Base-by-base conservation (phyloP, 441 rosid species). In the Melastoma candidum region DNA sequence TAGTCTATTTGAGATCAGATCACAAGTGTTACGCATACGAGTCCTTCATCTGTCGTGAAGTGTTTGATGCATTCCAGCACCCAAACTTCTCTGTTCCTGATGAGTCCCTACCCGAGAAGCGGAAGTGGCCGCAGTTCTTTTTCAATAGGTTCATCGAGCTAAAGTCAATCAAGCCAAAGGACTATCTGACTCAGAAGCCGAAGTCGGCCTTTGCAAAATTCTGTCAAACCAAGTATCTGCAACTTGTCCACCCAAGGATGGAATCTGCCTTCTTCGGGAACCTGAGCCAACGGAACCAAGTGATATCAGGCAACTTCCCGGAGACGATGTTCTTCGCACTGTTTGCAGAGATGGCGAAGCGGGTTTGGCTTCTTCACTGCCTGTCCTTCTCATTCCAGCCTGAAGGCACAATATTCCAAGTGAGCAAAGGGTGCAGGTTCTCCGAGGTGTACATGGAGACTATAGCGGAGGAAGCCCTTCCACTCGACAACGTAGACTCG, bases 21-120 rank as follows among this genome's bases (percentile, higher is more conserved):
- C 77, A 77, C 69, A 87, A 87, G 74, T 82, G 85, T 77, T 82
- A 59, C 61, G 80, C 82, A 9, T 87, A 82, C 29, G 90, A 83
- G 65, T 80, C 92, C 26, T 87, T 68, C 63, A 73, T 88, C 64
- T 80, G 75, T n/a, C 41, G 76, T 39, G 76, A 81, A 70, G 78
- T 88, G 95, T 85, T 59, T 0, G 63, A 59, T 7, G 27, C 55
- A 13, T 59, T 59, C 56, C 63, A 59, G 46, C 11, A 12, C 36
- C 63, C 63, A 11, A 2, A 44, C 63, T 81, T 58, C 70, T 73
- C 56, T 68, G 43, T 36, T 77, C 71, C 51, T 78, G 82, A 68
- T 74, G 85, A 0, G 48, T 75, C 72, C 44, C 36, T 54, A 78
- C 58, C 72, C 64, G 56, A 63, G 70, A 41, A 57, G 66, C 58